Base-by-base conservation (phyloP, 441 rosid species). In the Dalechampia spathulata region DNA sequence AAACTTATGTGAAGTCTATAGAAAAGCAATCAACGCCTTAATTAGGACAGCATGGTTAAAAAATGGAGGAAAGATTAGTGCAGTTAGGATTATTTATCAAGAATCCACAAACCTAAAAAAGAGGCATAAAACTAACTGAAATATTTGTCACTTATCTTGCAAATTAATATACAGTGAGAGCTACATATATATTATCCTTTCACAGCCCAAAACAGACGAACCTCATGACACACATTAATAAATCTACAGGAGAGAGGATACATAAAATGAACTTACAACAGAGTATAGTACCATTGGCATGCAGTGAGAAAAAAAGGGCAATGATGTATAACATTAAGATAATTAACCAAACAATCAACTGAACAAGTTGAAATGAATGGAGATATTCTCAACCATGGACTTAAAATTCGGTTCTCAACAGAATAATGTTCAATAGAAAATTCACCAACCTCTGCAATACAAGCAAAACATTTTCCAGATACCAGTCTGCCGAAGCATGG, bases 401-500 rank as follows among this genome's bases (percentile, higher is more conserved):
- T 28, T 51, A 12, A 32, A 6, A 19, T 13, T 16, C 26, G 17
- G 17, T 20, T 25, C 28, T 37, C 40, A 7, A 48, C 2, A 46
- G 46, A 28, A n/a, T 3, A 11, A 21, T 13, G 16, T 40, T 9
- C 9, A 25, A n/a, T 3, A 36, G 15, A n/a, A 37, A 52, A 22
- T 0, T 15, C 38, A 70, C 83, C 32, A 56, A 94, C 99, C 99
- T 86, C 55, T 78, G 78, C 13, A 94, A 68, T 46, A 94, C 79
- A 6, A 96, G 97, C 65, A 77, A 74, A 68, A 94, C 96, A 63
- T 94, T 90, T 50, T 87, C 95, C 15, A 78, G 77, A 72, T 87
- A 94, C 99, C 97, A 94, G 46, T 86, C 64, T 20, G 83, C 86
- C 44, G 99, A 76, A 62, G 90, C 99, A 67, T 86, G 99, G 73